These are phyloP conservation scores for Skeletonema potamos DNA, from an alignment of 108 stramenopile genomes.

Conservation along the genomic window DNA sequence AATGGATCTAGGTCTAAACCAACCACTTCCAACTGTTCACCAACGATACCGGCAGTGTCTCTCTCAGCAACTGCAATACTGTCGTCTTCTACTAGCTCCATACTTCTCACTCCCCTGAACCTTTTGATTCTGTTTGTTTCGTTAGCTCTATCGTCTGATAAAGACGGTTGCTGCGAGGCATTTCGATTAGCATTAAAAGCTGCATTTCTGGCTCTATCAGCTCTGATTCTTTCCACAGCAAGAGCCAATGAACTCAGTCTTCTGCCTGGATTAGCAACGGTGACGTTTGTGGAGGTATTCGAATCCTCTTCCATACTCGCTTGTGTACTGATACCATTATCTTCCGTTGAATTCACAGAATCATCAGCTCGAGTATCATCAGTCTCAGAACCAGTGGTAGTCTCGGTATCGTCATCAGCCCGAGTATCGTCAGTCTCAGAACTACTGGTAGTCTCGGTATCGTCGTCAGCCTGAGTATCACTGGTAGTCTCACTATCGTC, in stretches of 20 bases:
- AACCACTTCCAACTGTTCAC: neutral
- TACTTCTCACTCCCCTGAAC: neutral
- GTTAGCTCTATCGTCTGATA: neutral
- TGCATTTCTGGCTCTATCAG: neutral
- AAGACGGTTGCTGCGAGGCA: no score
- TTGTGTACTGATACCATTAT: neutral
- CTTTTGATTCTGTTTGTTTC: neutral
- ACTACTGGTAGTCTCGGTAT: neutral
- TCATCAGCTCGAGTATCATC: neutral
- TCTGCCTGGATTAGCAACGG: neutral
- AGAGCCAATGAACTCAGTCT: neutral
- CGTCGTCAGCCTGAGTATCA: neutral
- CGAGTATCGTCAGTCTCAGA: neutral
- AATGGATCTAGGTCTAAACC: neutral
- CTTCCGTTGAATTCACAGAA: neutral
- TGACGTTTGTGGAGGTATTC: neutral
- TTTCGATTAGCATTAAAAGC: neutral
- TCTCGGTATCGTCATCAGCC: neutral
- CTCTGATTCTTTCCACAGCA: neutral
- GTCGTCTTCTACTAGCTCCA: neutral
- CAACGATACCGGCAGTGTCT: neutral
- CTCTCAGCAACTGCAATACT: neutral
- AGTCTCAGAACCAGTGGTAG: neutral
- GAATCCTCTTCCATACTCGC: neutral
- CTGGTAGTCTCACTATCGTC: neutral